Evolutionary conservation across 768 basidiomycete genomes (phyloP), one percentile per base, ranked within the genome.

Genomic region (Mycena latifolia): DNA sequence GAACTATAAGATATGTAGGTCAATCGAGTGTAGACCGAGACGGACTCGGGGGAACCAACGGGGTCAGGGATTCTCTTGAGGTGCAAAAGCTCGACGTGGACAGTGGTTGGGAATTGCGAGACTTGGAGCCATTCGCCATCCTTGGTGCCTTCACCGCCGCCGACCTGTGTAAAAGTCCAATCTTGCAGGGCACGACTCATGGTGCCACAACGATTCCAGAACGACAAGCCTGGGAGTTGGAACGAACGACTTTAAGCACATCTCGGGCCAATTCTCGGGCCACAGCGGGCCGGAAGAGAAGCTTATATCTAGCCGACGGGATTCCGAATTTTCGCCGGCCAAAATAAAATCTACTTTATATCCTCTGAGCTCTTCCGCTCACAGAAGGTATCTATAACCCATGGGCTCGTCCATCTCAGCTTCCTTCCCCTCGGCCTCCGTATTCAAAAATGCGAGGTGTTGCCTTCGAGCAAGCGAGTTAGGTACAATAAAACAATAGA

Each of bases 11-110:
- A 55, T 53, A 45, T 28, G 55, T 35, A 60, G 20, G 45, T 55
- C 18, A 57, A 51, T 47, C 25, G 35, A 37, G 18, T 27, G 56
- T 10, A 31, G 15, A 28, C 24, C 47, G 37, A 27, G 55, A 18
- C 33, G 25, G 37, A 15, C 31, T 12, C 27, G 7, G 11, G 37
- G 25, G 17, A 45, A 80, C 89, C 66, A 72, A 93, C 92, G 55
- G 94, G 95, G 77, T 98, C 92, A 35, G 92, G 90, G 39, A 97
- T 95, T 73, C 76, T 92, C 69, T 87, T 84, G 41, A 83, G 72
- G 73, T 87, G 90, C 75, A 94, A 75, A 33, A 98, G 84, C 73
- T 97, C 96, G 55, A 92, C 92, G 69, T 98, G 95, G 15, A 95
- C 90, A 0, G 89, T 90, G 0, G 95, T 96, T 15, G 96, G 95